Base-by-base conservation (phyloP, 2,329 filamentous ascomycete genomes). In the Claviceps sorghi region DNA sequence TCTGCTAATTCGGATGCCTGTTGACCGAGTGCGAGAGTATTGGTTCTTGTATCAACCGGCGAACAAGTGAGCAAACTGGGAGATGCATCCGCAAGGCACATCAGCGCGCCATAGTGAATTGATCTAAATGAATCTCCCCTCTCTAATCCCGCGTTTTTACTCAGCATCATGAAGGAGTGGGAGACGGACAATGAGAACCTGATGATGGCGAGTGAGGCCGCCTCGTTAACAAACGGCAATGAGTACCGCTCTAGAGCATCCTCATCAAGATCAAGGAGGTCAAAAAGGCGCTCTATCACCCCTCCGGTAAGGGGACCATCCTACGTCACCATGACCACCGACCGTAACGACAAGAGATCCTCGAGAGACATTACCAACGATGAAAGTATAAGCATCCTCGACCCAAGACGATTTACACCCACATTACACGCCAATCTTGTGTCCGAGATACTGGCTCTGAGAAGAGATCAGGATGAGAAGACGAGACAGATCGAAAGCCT, bases 381-480 rank as follows among this genome's bases (percentile, higher is more conserved):
- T 58, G 85, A 91, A 56, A 79, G 72, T 45, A 81, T 89, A 53
- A 77, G 79, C 58, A 82, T 88, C 22, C 73, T 96, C 32, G 93
- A 98, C 63, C 89, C 93, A 3, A 82, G 91, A 52, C 80, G 93
- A 40, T 96, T 98, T 63, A 98, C 93, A 0, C 93, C 93, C 1
- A 97, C 90, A 0, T 72, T 98, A 11, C 93, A 97, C 66, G 93
- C 93, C 9, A 96, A 88, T 49, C 73, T 98, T 7, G 91, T 98
- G 1, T 91, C 91, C 0, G 93, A 98, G 66, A 98, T 98, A 56
- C 73, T 98, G 41, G 81, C 83, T 2, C 71, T 98, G 49, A 82
- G 90, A 22, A 78, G 93, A 53, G 93, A 98, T 58, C 80, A 97
- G 56, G 93, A 98, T 63, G 88, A 86, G 43, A 96, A 95, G 68